Base-by-base conservation (phyloP, 169 alveolate species). In the Fabrea salina region DNA sequence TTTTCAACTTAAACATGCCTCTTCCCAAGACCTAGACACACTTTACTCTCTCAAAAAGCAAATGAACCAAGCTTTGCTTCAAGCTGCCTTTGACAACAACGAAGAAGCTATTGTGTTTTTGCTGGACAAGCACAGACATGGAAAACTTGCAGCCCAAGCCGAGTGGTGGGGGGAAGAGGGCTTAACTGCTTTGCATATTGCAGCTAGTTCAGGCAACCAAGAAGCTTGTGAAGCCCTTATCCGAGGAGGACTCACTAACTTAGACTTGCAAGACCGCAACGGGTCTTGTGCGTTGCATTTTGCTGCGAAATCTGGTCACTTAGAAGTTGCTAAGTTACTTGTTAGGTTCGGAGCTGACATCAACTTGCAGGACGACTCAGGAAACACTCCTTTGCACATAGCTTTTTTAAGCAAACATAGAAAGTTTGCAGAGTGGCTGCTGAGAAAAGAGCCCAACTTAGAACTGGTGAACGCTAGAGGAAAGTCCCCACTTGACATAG, bases 311-410 rank as follows among this genome's bases (percentile, higher is more conserved):
- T 88, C 83, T 64, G 91, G 90, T 1, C 66, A 82, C 39, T 25
- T 37, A 5, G 87, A 82, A 7, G 82, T 89, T n/a, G 50, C 85
- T 0, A 30, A 82, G 40, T 39, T 64, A 22, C 54, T 89, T 22
- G 25, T 89, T 6, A 47, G 70, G 25, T 49, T 66, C 37, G 92
- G 86, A 25, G 76, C 86, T 8, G 83, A 84, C 8, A 43, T 82
- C 2, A 88, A 86, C 25, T 30, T 81, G 6, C 39, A 47, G 49
- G 75, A 88, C 19, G 50, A 75, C 2, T 75, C 82, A 53, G 83
- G 79, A 39, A 68, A 89, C 44, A 86, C 95, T 16, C 86, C 92
- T 13, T 54, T 89, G 5, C 92, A 86, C 53, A 56, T 89, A 32
- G 89, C 91, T 0, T 35, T 74, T 33, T 49, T 85, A n/a, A 76